Conservation (phyloP, 2,329 filamentous ascomycete genomes). For the Volutella citrinella region DNA sequence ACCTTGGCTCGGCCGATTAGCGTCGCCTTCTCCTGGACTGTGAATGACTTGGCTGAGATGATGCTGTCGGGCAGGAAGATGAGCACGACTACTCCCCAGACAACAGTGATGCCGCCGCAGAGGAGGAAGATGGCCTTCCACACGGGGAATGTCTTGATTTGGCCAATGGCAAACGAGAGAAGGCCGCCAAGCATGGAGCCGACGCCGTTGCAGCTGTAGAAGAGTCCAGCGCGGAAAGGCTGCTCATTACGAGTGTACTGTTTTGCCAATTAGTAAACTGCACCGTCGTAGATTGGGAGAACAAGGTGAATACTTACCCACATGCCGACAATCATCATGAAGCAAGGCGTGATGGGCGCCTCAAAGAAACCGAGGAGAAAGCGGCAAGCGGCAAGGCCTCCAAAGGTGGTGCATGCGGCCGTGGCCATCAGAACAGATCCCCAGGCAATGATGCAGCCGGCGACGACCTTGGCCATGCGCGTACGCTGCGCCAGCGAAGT, state of each 20-base stretch:
- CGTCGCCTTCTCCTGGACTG: conserved; percentile 29
- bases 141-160: conserved; percentile 40
- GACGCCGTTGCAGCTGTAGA: conserved; percentile 39
- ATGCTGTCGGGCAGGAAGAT: conserved; percentile 45
- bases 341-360: conserved; percentile 45
- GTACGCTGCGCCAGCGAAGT: conserved; percentile 33
- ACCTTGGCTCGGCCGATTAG: conserved; percentile 61
- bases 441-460: conserved; percentile 31
- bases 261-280: no score
- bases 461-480: conserved; percentile 33
- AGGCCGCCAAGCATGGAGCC: conserved; percentile 39
- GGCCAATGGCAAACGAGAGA: conserved; percentile 50
- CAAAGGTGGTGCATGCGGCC: conserved; percentile 39
- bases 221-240: conserved; percentile 41
- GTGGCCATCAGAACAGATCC: conserved; percentile 40
- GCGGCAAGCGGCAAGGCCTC: conserved; percentile 39
- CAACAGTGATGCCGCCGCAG: conserved; percentile 44
- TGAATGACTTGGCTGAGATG: conserved; percentile 28
- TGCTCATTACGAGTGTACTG: conserved; percentile 44
- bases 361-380: conserved; percentile 47
- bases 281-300: no score
- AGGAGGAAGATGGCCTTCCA: conserved; percentile 54
- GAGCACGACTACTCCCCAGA: conserved; percentile 44
- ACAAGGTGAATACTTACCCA: no score
- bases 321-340: conserved; percentile 49